phyloP scores from a whole-genome alignment of 768 basidiomycete species.

The Naganishia antarctica region DNA sequence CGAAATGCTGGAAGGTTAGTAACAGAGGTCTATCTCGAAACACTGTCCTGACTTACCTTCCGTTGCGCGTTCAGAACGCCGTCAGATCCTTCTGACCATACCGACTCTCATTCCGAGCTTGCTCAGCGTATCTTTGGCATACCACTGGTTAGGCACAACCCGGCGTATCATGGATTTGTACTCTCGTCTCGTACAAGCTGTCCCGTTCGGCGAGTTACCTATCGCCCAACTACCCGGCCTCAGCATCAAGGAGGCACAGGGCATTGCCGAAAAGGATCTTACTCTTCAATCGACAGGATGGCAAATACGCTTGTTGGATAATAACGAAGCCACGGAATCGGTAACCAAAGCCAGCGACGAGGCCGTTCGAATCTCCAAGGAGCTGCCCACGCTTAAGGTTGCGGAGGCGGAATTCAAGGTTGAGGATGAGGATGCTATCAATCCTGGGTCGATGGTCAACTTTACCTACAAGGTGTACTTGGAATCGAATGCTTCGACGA shows the following conservation, averaged over 20 bases:
- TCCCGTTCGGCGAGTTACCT: slow-evolving; percentile 50
- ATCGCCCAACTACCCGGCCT: slow-evolving; percentile 78
- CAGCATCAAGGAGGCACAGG: slow-evolving; percentile 48
- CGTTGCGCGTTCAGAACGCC: slow-evolving; percentile 60
- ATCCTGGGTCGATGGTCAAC: slow-evolving; percentile 81
- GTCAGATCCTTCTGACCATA: slow-evolving; percentile 62
- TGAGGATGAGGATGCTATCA: slow-evolving; percentile 80
- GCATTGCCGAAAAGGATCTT: slow-evolving; percentile 35
- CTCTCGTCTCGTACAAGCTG: slow-evolving; percentile 75
- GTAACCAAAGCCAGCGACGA: slow-evolving; percentile 10
- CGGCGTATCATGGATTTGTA: slow-evolving; percentile 75
- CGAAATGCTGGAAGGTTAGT: slow-evolving; percentile 61
- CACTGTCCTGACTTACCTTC: neutral
- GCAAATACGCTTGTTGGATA: slow-evolving; percentile 47
- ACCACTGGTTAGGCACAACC: slow-evolving; percentile 81
- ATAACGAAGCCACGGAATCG: slow-evolving; percentile 18
- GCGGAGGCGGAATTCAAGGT: slow-evolving; percentile 83
- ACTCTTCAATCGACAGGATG: slow-evolving; percentile 51
- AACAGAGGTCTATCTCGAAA: slow-evolving; percentile 28
- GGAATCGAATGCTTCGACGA: slow-evolving; percentile 42
- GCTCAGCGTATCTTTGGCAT: slow-evolving; percentile 72
- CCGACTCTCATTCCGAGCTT: slow-evolving; percentile 73
- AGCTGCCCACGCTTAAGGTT: slow-evolving; percentile 72
- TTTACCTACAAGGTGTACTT: slow-evolving; percentile 70
- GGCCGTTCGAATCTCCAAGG: slow-evolving; percentile 58